Base-by-base conservation (phyloP, 2,329 filamentous ascomycete species). In the Tolypocladium paradoxum region DNA sequence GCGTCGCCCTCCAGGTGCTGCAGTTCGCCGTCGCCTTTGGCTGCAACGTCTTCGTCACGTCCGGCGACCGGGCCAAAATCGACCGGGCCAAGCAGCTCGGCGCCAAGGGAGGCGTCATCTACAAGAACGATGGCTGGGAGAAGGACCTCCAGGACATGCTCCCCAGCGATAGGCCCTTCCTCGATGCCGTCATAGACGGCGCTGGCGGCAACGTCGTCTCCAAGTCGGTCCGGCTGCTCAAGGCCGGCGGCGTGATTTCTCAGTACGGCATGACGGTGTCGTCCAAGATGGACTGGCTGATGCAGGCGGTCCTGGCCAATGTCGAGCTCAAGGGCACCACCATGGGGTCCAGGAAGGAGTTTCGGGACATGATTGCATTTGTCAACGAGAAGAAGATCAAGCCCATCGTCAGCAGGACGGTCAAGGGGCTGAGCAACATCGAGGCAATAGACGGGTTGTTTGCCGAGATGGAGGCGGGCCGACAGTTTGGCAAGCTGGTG, bases 401-500 rank as follows among this genome's bases (percentile, higher is more conserved):
- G 52, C 91, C 92, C 0, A 76, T 96, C 4, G 80, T 97, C 1
- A 93, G 87, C 58, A 79, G 85, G 51, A 81, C 84, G 1, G 81
- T 88, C 16, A 81, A 82, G 59, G 88, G 89, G 0, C 70, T 96
- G 59, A 83, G 87, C 51, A 84, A 91, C 61, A 61, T 95, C 7
- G 76, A 83, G n/a, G 85, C 75, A n/a, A 88, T 97, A 52, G 83
- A 97, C 55, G 76, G 75, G 0, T 68, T 96, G 50, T 97, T 96
- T 66, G 84, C 88, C 40, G 90, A 96, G 50, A 95, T 97, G 82
- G 89, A 88, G 65, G 80, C 82, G 6, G 89, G 86, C 0, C 83
- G 73, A 57, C 92, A 97, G 69, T 96, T 97, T 74, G 93, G 92
- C 12, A 97, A 97, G 72, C 69, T 97, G 61, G 90, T 96, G 2